These are phyloP conservation scores for Brettanomyces custersianus DNA, from an alignment of 805 yeast species.

Conservation along the genomic window DNA sequence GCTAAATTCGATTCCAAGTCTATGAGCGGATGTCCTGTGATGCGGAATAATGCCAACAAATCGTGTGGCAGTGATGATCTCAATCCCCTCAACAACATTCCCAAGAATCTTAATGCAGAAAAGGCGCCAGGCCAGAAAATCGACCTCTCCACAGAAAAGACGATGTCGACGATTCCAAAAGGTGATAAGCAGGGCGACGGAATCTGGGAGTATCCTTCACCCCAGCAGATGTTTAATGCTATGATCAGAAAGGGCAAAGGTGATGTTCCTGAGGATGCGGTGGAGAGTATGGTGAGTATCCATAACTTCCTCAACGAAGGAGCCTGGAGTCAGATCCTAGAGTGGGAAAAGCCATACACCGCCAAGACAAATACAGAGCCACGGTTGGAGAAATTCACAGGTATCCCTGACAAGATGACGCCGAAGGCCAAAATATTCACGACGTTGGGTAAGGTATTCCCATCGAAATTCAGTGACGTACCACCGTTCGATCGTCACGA, in stretches of 20 bases:
- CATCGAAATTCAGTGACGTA: conserved; percentile 58
- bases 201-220: conserved; percentile 97
- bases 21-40: conserved; percentile 17
- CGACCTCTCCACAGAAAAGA: conserved; percentile 74
- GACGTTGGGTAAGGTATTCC: conserved; percentile 59
- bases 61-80: conserved; percentile 24
- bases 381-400: conserved; percentile 77
- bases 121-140: conserved; percentile 74
- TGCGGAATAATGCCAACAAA: conserved; percentile 1
- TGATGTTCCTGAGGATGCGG: conserved; percentile 90
- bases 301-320: conserved; percentile 96
- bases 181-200: conserved; percentile 61
- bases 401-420: conserved; percentile 78
- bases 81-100: conserved; percentile 89
- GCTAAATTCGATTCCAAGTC: background rate
- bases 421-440: conserved; percentile 78
- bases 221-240: conserved; percentile 98
- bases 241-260: conserved; percentile 93
- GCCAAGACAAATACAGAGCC: conserved; percentile 50
- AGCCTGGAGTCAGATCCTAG: conserved; percentile 89
- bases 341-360: conserved; percentile 81
- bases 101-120: conserved; percentile 53
- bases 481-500: conserved; percentile 98
- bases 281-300: conserved; percentile 92
- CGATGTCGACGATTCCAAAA: conserved; percentile 78